Evolutionary conservation across 2,329 filamentous ascomycete genomes (phyloP), one percentile per base, ranked within the genome.

Genomic region (Apiospora rasikravindrae): DNA sequence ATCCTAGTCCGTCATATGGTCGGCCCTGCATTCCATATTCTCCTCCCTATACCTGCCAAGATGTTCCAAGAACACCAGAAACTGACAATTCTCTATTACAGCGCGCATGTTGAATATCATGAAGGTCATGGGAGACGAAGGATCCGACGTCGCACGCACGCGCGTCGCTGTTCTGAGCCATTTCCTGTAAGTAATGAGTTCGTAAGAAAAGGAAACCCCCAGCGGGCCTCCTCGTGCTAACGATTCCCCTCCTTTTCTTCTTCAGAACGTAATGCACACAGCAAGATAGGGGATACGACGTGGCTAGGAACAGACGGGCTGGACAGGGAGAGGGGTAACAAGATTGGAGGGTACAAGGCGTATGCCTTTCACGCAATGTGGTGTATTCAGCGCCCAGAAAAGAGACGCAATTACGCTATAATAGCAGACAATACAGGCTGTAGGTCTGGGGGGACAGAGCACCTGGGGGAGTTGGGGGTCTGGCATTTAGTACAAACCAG

Each of bases 31-130:
- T 26, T 11, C 8, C 29, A 61, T 2, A 11, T 22, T 22, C 16
- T 37, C 13, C 2, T 11, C 16, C 29, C 11, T 42, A 6, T 16
- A 47, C 26, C 26, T 26, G n/a, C 14, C 5, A 7, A 19, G 8
- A 33, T 33, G 29, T 10, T 29, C 16, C 24, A 14, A 70, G 13
- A 44, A 6, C 24, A 44, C 16, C 13, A 19, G 49, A 22, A 70
- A 19, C 72, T 76, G 44, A 76, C 71, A 6, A 51, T 6, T 29
- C 72, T 44, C 70, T 70, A 10, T 40, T n/a, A 16, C 72, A 91
- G 88, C 84, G 57, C 85, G 86, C 73, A 91, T 92, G 89, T 88
- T 92, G 40, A 85, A 91, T 70, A 91, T 92, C 69, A 88, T 92
- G 88, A 84, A 88, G 71, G 77, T 84, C 22, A 90, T 91, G 85